These are phyloP conservation scores for Clathrus columnatus DNA, from an alignment of 768 basidiomycete genomes.

Conservation along the genomic window DNA sequence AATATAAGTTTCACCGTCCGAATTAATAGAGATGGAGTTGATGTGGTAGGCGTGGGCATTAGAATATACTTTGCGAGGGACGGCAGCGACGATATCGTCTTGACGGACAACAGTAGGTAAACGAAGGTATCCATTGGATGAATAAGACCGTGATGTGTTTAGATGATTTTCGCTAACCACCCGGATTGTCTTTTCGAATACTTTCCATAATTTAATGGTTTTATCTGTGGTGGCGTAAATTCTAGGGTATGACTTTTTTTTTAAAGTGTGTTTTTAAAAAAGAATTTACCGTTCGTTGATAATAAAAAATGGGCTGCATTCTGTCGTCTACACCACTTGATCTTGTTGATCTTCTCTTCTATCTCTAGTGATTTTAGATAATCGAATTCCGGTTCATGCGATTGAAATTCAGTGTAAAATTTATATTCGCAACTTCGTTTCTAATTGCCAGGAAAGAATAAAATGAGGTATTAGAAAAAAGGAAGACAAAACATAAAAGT, in stretches of 20 bases:
- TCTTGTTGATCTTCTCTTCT: conserved; percentile 99
- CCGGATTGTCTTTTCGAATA: conserved; percentile 95
- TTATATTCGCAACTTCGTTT: conserved; percentile 99
- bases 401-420: conserved; percentile 99
- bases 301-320: conserved; percentile 95
- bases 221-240: conserved; percentile 59
- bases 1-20: conserved; percentile 98
- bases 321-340: conserved; percentile 99
- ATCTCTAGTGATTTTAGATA: conserved; percentile 99
- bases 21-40: conserved; percentile 98
- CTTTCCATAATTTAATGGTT: conserved; percentile 99
- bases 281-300: conserved; percentile 82
- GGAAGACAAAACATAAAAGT: conserved; percentile 15
- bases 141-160: conserved; percentile 4
- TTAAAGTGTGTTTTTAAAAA: background rate
- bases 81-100: conserved; percentile 97
- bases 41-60: conserved; percentile 99
- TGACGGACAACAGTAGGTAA: conserved; percentile 89
- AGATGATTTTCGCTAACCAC: conserved; percentile 97
- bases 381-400: conserved; percentile 99
- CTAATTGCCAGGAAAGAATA: conserved; percentile 36
- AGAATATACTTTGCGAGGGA: conserved; percentile 96
- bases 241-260: background rate
- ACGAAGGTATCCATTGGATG: conserved; percentile 62
- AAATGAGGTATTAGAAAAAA: conserved; percentile 24